phyloP scores from a whole-genome alignment of 1,284 basidiomycete species.

The Vanrija humicola region DNA sequence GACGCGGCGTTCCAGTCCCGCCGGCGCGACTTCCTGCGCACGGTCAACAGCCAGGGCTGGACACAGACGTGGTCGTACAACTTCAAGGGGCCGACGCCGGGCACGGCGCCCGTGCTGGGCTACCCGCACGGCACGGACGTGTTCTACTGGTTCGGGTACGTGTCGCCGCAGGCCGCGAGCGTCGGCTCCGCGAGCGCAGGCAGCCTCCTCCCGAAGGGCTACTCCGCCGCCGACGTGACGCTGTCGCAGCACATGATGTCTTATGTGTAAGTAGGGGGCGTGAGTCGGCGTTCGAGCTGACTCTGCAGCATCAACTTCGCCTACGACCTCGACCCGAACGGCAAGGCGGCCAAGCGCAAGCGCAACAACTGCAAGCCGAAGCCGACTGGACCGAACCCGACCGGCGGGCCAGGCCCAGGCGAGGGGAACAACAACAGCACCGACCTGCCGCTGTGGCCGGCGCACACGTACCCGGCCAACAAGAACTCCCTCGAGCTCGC shows the following conservation, averaged over 20 bases:
- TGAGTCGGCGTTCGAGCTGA: too few species aligned
- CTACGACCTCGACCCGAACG: constrained; percentile 39
- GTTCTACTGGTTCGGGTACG: constrained; percentile 26
- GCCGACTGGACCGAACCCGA: too few species aligned
- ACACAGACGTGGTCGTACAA: constrained; percentile 36
- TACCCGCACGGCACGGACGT: constrained; percentile 28
- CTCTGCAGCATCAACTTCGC: constrained; percentile 41
- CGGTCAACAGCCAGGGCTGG: constrained; percentile 23
- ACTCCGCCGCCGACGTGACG: constrained; percentile 20
- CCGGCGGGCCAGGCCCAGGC: not conserved
- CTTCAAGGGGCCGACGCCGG: constrained; percentile 20
- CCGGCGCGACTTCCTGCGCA: constrained; percentile 29
- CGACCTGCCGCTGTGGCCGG: constrained; percentile 26
- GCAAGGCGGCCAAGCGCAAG: not conserved
- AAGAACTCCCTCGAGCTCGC: constrained; percentile 32
- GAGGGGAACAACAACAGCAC: not conserved
- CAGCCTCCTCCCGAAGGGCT: constrained; percentile 1
- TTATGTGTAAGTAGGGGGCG: constrained; percentile 33
- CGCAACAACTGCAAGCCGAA: constrained; percentile 14
- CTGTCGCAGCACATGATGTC: constrained; percentile 30
- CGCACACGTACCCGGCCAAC: constrained; percentile 20
- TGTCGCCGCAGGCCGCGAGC: not conserved
- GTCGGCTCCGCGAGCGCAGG: not conserved
- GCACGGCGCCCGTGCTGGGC: not conserved
- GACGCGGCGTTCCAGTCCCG: constrained; percentile 35